Evolutionary conservation across 176 grass and related monocot genomes (phyloP).

Genomic region (Aegilops speltoides): DNA sequence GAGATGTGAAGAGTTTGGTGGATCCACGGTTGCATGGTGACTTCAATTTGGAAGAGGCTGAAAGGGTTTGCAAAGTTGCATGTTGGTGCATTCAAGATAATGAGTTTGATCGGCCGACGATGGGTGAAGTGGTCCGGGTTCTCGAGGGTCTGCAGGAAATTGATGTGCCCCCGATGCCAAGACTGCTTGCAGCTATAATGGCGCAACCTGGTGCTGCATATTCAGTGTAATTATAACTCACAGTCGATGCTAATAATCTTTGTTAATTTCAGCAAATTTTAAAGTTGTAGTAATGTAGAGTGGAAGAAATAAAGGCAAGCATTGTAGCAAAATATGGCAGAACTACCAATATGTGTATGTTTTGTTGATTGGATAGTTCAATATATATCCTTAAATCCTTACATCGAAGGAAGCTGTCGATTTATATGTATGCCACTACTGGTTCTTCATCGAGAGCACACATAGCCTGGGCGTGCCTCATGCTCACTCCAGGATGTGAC

Average conservation of each 20-base stretch:
- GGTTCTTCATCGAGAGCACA: background rate
- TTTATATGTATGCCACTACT: background rate
- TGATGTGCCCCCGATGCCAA: background rate
- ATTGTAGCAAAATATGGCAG: background rate
- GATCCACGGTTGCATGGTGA: background rate
- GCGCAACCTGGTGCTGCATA: background rate
- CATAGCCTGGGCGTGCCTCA: background rate
- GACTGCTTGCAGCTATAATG: background rate
- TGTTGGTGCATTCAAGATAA: constrained; percentile 12
- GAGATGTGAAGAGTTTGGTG: background rate
- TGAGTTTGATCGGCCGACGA: constrained; percentile 1
- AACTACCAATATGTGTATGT: background rate
- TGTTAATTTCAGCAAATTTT: background rate
- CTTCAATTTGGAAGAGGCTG: background rate
- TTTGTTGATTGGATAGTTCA: background rate
- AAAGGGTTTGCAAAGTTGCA: constrained; percentile 7
- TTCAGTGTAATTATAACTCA: background rate
- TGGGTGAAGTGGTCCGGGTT: background rate
- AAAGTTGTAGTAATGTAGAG: background rate
- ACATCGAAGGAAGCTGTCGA: background rate
- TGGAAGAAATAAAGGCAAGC: background rate
- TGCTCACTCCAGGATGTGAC: background rate
- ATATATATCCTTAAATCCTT: background rate
- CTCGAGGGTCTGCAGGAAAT: background rate
- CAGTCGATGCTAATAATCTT: background rate